Evolutionary conservation across 2,329 filamentous ascomycete genomes (phyloP).

Genomic region (Phyllosticta ampelicida): DNA sequence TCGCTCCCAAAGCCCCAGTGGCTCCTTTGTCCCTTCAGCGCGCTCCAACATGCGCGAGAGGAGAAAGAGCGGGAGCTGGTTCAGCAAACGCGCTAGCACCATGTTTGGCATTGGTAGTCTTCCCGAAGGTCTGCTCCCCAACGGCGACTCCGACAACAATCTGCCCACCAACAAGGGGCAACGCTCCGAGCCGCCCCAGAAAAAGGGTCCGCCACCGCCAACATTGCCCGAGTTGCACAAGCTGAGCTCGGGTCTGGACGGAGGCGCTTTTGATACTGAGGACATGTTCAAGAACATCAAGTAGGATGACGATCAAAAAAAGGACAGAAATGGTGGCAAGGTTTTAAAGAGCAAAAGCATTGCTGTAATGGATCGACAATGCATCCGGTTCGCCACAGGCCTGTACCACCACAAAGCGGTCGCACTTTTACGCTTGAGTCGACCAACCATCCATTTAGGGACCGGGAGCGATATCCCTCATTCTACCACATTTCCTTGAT

Average conservation of each 20-base stretch:
- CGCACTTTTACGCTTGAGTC: background rate
- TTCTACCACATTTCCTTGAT: slow-evolving; percentile 3
- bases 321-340: background rate
- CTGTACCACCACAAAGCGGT: background rate
- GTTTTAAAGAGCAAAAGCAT: background rate
- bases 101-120: slow-evolving; percentile 22
- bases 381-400: background rate
- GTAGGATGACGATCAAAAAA: background rate
- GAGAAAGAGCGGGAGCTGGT: slow-evolving; percentile 31
- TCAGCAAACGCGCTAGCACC: slow-evolving; percentile 28
- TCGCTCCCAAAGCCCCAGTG: slow-evolving; percentile 23
- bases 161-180: background rate
- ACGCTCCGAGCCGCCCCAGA: slow-evolving; percentile 17
- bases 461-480: background rate
- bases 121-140: slow-evolving; percentile 16
- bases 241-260: slow-evolving; percentile 15
- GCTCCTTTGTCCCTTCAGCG: background rate
- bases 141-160: slow-evolving; percentile 2
- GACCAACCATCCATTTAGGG: background rate
- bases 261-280: slow-evolving; percentile 5
- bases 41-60: background rate
- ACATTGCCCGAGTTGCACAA: slow-evolving; percentile 28
- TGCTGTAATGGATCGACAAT: background rate
- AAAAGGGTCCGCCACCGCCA: slow-evolving; percentile 29
- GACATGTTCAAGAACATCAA: slow-evolving; percentile 12